Conservation (phyloP, 2,329 filamentous ascomycete genomes). For the Pleoardoris graminearum region DNA sequence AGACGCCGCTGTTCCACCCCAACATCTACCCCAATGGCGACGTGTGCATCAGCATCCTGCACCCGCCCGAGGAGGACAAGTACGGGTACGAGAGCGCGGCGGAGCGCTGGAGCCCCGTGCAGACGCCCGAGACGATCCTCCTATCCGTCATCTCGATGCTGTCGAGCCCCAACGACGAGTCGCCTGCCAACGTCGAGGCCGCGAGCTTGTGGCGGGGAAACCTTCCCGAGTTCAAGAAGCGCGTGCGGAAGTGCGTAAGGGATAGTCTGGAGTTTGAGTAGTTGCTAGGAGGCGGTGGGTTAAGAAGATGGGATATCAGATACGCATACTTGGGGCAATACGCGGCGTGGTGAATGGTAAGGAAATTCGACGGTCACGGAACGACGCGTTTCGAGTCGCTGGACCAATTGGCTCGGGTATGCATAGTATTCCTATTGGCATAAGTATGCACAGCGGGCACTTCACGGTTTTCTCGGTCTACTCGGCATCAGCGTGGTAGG, state of each 20-base stretch:
- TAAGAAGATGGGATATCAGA: no score
- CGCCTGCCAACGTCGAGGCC: slow-evolving; percentile 92
- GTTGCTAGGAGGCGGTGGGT: neutral
- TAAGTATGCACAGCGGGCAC: neutral
- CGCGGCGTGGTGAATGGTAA: neutral
- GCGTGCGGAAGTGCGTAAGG: slow-evolving; percentile 80
- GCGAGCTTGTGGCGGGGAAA: slow-evolving; percentile 94
- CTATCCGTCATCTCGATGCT: slow-evolving; percentile 99
- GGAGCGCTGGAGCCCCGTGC: slow-evolving; percentile 94
- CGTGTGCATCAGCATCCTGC: slow-evolving; percentile 97
- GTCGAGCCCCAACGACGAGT: slow-evolving; percentile 95
- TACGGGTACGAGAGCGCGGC: slow-evolving; percentile 98
- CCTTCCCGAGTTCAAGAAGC: slow-evolving; percentile 79
- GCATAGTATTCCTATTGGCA: no score
- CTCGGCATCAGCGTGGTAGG: slow-evolving; percentile 2
- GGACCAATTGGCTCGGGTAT: no score
- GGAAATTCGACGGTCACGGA: neutral
- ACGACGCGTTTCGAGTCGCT: no score
- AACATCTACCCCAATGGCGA: slow-evolving; percentile 93
- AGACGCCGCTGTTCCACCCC: slow-evolving; percentile 93
- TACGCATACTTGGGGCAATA: neutral
- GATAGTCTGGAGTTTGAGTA: slow-evolving; percentile 46
- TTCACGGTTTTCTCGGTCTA: neutral
- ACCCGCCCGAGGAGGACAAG: slow-evolving; percentile 93
- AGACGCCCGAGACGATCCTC: slow-evolving; percentile 96